Conservation (phyloP, 331 rosid genomes). For the Rhamnella rubrinervis region DNA sequence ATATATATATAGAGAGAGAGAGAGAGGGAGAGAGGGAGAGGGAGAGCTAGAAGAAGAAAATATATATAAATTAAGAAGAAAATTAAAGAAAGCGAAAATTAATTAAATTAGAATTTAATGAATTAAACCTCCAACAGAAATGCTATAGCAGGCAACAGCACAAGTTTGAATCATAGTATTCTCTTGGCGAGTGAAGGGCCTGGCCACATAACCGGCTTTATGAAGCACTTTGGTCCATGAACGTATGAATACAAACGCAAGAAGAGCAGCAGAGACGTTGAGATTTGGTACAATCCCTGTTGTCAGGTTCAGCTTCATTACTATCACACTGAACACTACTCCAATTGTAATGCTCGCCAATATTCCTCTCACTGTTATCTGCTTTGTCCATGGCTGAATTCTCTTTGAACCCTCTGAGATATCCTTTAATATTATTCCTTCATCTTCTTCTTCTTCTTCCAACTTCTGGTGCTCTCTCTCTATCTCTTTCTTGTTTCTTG, state of each 20-base stretch:
- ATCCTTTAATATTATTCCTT: not conserved
- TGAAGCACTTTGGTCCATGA: constrained; percentile 67
- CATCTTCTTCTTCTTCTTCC: constrained; percentile 19
- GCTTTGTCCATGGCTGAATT: constrained; percentile 58
- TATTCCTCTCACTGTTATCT: constrained; percentile 72
- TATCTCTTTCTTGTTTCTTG: constrained; percentile 34
- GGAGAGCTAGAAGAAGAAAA: not conserved
- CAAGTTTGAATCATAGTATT: constrained; percentile 96
- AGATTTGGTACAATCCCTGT: constrained; percentile 84
- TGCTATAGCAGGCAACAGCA: constrained; percentile 86
- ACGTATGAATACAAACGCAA: constrained; percentile 62
- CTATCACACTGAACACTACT: constrained; percentile 62
- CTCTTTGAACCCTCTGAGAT: not conserved
- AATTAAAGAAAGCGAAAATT: not conserved
- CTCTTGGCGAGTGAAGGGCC: constrained; percentile 89
- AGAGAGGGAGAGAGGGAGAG: not conserved
- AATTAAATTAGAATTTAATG: no score
- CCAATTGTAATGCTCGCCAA: constrained; percentile 74
- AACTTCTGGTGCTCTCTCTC: constrained; percentile 29
- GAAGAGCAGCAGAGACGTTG: constrained; percentile 87
- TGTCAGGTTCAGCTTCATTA: constrained; percentile 88
- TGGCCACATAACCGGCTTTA: constrained; percentile 57
- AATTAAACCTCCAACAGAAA: constrained; percentile 70
- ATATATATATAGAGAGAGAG: not conserved
- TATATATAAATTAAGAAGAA: not conserved